A percentile compares a stretch with the other conserved stretches of the same genome.
phyloP scores from a whole-genome alignment of 2,329 filamentous ascomycete genomes.

The Monilinia fructicola region DNA sequence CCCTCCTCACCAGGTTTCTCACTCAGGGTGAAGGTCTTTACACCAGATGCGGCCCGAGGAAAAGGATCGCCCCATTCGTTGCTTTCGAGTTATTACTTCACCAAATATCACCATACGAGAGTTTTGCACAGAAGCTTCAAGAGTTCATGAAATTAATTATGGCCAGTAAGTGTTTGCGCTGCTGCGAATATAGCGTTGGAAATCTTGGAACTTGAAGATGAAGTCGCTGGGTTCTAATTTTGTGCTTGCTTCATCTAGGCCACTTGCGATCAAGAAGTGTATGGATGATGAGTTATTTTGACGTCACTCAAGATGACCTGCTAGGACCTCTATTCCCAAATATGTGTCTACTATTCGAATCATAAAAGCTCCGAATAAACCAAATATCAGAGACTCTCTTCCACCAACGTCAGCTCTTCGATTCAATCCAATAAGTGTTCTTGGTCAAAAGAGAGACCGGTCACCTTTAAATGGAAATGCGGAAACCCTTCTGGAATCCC shows the following conservation, averaged over 20 bases:
- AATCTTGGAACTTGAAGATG: neutral
- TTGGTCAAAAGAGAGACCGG: conserved; percentile 34
- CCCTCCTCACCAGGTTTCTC: conserved; percentile 35
- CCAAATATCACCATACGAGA: conserved; percentile 38
- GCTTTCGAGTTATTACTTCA: conserved; percentile 37
- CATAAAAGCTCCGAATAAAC: conserved; percentile 34
- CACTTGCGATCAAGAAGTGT: conserved; percentile 38
- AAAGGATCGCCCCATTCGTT: conserved; percentile 35
- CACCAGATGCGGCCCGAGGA: conserved; percentile 30
- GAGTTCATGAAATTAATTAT: conserved; percentile 39
- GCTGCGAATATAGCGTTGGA: neutral
- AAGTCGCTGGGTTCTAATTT: neutral
- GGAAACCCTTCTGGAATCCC: conserved; percentile 27
- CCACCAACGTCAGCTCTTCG: conserved; percentile 40
- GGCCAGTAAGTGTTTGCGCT: conserved; percentile 33
- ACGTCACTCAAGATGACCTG: conserved; percentile 38
- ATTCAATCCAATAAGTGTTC: conserved; percentile 29
- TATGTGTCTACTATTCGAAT: conserved; percentile 35
- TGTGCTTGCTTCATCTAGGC: conserved; percentile 29
- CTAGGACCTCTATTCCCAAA: conserved; percentile 36
- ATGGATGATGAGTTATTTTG: conserved; percentile 40
- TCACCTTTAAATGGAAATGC: conserved; percentile 27
- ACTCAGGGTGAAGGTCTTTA: conserved; percentile 39
- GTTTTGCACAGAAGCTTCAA: conserved; percentile 38
- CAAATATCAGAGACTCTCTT: conserved; percentile 38